Conservation (phyloP, 306 rosid genomes). For the Cyamopsis tetragonoloba region DNA sequence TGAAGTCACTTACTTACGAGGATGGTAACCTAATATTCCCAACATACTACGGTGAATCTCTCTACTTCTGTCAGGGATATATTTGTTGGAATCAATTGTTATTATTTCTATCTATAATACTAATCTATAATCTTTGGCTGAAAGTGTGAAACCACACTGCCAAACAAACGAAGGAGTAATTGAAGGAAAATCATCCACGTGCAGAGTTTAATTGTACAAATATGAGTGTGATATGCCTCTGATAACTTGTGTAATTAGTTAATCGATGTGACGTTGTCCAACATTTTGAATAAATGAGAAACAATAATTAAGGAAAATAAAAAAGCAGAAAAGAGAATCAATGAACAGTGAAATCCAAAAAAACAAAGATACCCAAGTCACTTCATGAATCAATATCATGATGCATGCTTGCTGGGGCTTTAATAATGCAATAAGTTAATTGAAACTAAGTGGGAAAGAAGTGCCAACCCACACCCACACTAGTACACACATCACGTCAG, state of each 20-base stretch:
- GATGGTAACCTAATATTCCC: no score
- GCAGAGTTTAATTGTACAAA: not conserved
- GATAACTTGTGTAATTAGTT: not conserved
- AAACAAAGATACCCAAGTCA: slow-evolving; percentile 17
- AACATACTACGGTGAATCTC: no score
- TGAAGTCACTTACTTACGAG: not conserved
- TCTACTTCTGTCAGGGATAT: no score
- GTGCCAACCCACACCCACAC: not conserved
- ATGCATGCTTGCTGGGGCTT: not conserved
- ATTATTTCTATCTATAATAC: no score
- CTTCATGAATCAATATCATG: no score
- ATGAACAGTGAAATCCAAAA: slow-evolving; percentile 2
- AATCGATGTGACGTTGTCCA: not conserved
- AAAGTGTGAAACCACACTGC: not conserved
- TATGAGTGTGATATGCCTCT: not conserved
- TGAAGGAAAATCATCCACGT: not conserved
- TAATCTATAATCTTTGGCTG: no score
- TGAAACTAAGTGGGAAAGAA: not conserved
- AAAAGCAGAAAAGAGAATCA: not conserved
- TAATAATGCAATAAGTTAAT: not conserved
- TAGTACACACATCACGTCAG: not conserved
- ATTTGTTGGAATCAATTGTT: no score
- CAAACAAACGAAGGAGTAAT: not conserved
- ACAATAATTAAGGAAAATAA: not conserved
- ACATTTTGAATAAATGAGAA: not conserved